phyloP scores from a whole-genome alignment of 2,329 filamentous ascomycete species.

The Nothophoma quercina region DNA sequence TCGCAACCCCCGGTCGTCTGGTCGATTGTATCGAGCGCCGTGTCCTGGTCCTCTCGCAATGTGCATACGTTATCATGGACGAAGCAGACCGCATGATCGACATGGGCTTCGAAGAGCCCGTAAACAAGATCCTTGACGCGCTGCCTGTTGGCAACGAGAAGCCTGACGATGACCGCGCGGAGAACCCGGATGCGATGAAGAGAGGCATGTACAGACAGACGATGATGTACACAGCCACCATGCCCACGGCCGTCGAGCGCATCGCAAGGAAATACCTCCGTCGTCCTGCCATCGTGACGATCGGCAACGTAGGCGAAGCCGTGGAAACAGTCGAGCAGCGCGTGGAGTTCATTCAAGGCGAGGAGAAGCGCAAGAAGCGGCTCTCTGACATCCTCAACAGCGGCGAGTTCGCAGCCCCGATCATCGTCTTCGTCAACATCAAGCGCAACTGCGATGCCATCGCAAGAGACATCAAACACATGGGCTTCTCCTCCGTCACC shows the following conservation, averaged over 20 bases:
- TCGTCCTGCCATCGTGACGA: slow-evolving; percentile 90
- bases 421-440: slow-evolving; percentile 99
- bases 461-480: slow-evolving; percentile 89
- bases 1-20: slow-evolving; percentile 96
- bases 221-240: slow-evolving; percentile 99
- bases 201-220: slow-evolving; percentile 89
- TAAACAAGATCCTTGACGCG: slow-evolving; percentile 96
- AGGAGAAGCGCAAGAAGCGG: slow-evolving; percentile 96
- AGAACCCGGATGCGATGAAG: slow-evolving; percentile 85
- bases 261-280: slow-evolving; percentile 98
- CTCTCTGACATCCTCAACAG: slow-evolving; percentile 88
- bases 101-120: slow-evolving; percentile 94
- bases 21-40: slow-evolving; percentile 96
- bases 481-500: slow-evolving; percentile 89
- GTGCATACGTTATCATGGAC: slow-evolving; percentile 99
- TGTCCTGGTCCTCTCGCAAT: slow-evolving; percentile 90
- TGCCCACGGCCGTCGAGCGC: slow-evolving; percentile 89
- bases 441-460: slow-evolving; percentile 98
- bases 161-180: slow-evolving; percentile 90
- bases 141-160: slow-evolving; percentile 94
- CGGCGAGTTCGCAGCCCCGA: slow-evolving; percentile 81
- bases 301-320: slow-evolving; percentile 92
- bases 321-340: slow-evolving; percentile 98
- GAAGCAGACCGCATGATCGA: slow-evolving; percentile 99
- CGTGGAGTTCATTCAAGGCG: slow-evolving; percentile 87